Evolutionary conservation across 192 early-diverging fungal genomes (phyloP), one percentile per base, ranked within the genome.

Genomic region (Coemansia sp.): DNA sequence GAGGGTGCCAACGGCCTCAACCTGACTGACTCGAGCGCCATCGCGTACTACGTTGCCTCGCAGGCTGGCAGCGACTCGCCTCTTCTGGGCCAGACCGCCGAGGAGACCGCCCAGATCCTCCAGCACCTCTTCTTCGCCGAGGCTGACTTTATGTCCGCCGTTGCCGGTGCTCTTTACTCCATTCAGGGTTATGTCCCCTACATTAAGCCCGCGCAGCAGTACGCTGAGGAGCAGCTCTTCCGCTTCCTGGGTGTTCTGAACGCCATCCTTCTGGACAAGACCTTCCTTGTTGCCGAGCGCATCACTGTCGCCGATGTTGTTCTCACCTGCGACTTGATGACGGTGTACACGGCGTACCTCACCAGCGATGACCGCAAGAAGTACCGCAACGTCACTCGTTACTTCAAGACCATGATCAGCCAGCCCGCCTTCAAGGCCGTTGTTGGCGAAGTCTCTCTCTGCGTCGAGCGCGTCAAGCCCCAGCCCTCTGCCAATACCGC

Each of bases 271-370:
- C 64, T 90, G 57, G 84, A 83, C 87, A 87, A 89, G 83, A 98
- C 96, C 73, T 98, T 89, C 91, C 85, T 98, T 65, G 94, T 97
- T 61, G 96, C 94, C 64, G 96, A 98, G 85, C 85, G 84, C 68
- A 77, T 98, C 71, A 96, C 96, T 68, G 76, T 95, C 31, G 96
- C 96, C 60, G 96, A 98, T 81, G 90, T 97, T 70, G 66, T 85
- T 58, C 70, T 95, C 42, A 43, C 42, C 42, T 43, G 42, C n/a
- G 75, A 77, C 35, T 45, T 83, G 68, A 37, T 67, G 39, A 65
- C 65, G 51, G 19, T 42, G 1, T 83, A 46, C 65, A 64, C 67
- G 66, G 80, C 25, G 83, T 77, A 67, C 49, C 63, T 83, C 38
- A 66, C 93, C 57, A 81, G 85, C 53, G 80, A 87, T 19, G 93